Evolutionary conservation across 139 green algal species (phyloP).

Genomic region (Yamagishiella unicocca): DNA sequence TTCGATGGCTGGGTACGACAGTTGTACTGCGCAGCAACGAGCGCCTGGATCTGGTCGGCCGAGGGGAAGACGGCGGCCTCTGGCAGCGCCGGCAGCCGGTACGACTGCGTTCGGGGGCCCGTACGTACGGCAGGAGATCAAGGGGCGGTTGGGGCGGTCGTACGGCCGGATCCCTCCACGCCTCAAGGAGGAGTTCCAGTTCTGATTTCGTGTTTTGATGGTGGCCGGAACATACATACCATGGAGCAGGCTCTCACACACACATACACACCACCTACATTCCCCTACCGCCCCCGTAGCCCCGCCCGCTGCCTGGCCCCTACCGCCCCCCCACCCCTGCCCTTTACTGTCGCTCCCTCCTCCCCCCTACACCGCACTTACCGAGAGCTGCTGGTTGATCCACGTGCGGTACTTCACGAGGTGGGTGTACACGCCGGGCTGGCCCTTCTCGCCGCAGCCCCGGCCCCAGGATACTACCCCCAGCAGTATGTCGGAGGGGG

Average conservation of each 20-base stretch:
- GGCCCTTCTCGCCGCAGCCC: slow-evolving; percentile 39
- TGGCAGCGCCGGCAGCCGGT: background rate
- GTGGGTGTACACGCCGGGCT: slow-evolving; percentile 35
- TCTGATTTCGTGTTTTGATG: background rate
- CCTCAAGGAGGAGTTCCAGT: background rate
- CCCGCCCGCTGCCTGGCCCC: background rate
- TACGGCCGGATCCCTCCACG: background rate
- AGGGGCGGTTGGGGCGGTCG: background rate
- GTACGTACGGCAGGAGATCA: background rate
- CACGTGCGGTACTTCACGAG: slow-evolving; percentile 17
- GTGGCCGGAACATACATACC: background rate
- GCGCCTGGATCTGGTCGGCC: background rate
- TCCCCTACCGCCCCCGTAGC: background rate
- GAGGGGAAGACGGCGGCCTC: background rate
- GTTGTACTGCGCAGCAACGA: background rate
- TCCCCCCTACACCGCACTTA: background rate
- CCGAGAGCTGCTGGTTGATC: slow-evolving; percentile 37
- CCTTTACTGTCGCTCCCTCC: background rate
- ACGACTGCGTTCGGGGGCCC: background rate
- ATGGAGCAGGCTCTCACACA: background rate
- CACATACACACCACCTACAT: background rate
- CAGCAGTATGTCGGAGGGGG: slow-evolving; percentile 18
- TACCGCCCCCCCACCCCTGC: background rate
- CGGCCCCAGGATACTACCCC: slow-evolving; percentile 54
- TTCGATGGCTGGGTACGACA: background rate